Percentiles rank a stretch among this genome's conserved stretches.
phyloP scores from a whole-genome alignment of 805 yeast species.

The Komagataella ulmi region DNA sequence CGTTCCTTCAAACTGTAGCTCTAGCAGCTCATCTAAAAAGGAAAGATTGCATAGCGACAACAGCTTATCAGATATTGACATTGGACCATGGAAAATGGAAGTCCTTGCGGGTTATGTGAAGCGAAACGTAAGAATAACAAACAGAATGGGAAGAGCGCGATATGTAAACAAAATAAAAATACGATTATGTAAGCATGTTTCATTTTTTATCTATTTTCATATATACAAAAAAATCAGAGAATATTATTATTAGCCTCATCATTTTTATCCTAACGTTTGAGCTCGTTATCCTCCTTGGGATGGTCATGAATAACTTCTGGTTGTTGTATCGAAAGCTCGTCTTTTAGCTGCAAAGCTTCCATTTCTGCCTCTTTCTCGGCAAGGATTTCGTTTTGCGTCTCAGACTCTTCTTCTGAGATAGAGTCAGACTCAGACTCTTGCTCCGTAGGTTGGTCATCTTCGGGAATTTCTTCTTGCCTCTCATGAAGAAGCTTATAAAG shows the following conservation, averaged over 20 bases:
- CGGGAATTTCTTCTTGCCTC: neutral
- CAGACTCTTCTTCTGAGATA: neutral
- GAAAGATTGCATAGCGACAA: conserved; percentile 4
- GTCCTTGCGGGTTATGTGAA: neutral
- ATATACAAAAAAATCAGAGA: neutral
- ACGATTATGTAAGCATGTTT: neutral
- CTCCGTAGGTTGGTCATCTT: neutral
- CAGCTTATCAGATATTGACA: conserved; percentile 5
- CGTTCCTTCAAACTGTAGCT: conserved; percentile 8
- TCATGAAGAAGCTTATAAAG: conserved; percentile 13
- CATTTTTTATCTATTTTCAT: neutral
- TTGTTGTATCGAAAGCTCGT: conserved; percentile 9
- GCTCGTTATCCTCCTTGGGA: neutral
- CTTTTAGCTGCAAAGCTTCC: conserved; percentile 5
- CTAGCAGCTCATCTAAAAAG: conserved; percentile 8
- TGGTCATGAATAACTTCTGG: conserved; percentile 6
- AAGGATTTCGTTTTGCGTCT: neutral
- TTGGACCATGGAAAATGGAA: neutral
- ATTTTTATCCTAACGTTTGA: neutral
- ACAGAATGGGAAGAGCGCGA: neutral
- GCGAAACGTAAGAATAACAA: neutral
- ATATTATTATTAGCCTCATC: neutral
- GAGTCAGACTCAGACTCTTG: neutral
- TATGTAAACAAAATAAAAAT: neutral
- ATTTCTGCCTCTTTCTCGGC: neutral